Conservation (phyloP, 345 rosid species). For the Eucalyptus sp. region DNA sequence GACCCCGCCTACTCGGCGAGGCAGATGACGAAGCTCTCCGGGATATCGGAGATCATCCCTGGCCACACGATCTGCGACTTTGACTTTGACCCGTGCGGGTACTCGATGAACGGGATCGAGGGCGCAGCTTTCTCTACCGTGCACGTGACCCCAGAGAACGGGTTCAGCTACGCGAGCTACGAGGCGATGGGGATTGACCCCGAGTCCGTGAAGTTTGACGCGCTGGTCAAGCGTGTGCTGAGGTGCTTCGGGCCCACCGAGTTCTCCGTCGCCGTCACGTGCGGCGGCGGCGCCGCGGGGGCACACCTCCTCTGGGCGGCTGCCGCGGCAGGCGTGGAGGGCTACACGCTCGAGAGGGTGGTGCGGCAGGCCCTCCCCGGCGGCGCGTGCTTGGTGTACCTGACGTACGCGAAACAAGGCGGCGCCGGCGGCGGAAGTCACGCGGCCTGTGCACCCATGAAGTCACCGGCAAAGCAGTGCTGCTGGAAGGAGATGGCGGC, state of each 20-base stretch:
- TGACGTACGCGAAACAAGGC: not conserved
- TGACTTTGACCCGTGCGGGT: conserved; percentile 76
- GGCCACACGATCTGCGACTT: conserved; percentile 52
- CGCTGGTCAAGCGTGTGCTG: conserved; percentile 32
- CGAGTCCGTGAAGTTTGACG: conserved; percentile 10
- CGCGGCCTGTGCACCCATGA: not conserved
- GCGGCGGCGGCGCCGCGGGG: conserved; percentile 4
- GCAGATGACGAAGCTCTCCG: conserved; percentile 54
- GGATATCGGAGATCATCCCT: conserved; percentile 51
- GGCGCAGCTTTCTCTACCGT: conserved; percentile 43
- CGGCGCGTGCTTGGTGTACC: conserved; percentile 18
- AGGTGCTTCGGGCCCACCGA: conserved; percentile 45
- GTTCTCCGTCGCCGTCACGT: conserved; percentile 46
- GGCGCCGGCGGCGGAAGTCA: not conserved
- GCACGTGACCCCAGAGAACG: conserved; percentile 82
- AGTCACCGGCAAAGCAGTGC: not conserved
- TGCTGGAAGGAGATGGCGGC: conserved; percentile 13
- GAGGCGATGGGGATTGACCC: conserved; percentile 51
- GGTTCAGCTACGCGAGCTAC: conserved; percentile 80
- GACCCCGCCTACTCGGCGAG: not conserved
- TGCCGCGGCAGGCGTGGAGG: conserved; percentile 19
- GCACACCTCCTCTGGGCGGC: not conserved
- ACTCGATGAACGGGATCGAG: conserved; percentile 67
- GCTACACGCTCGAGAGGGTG: conserved; percentile 15
- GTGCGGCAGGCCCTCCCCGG: conserved; percentile 40